phyloP scores from a whole-genome alignment of 306 rosid species.

The Sicyos baderoa region DNA sequence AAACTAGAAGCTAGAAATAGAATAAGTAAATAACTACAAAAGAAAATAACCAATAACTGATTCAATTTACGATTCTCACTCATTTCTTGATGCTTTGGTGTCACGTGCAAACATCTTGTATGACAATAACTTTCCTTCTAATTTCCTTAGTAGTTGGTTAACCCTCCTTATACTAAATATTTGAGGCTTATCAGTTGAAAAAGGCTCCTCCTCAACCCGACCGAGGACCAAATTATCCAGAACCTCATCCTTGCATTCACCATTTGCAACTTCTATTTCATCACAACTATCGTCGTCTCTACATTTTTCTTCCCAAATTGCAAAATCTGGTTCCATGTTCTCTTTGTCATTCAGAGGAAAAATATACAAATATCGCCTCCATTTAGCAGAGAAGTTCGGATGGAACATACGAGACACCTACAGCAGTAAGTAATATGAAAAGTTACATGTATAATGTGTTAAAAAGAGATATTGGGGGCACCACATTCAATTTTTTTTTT shows the following conservation, averaged over 20 bases:
- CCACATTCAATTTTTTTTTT: too few relatives aligned
- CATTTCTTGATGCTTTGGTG: constrained; percentile 90
- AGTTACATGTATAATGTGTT: not conserved
- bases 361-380: constrained; percentile 85
- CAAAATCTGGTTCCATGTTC: constrained; percentile 28
- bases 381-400: constrained; percentile 90
- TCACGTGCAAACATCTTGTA: constrained; percentile 97
- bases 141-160: constrained; percentile 48
- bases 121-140: constrained; percentile 80
- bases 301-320: constrained; percentile 29
- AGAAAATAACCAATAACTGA: constrained; percentile 16
- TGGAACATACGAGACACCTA: constrained; percentile 87
- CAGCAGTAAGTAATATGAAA: constrained; percentile 19
- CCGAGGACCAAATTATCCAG: constrained; percentile 17
- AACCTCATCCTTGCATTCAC: constrained; percentile 13
- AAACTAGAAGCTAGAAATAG: not conserved
- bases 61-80: constrained; percentile 44
- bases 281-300: constrained; percentile 23
- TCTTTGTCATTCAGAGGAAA: constrained; percentile 58
- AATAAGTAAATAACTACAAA: not conserved
- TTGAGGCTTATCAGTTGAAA: constrained; percentile 36
- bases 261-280: constrained; percentile 22
- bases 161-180: constrained; percentile 57
- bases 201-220: constrained; percentile 28
- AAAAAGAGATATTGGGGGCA: not conserved